phyloP scores from a whole-genome alignment of 352 stramenopile species.

The Phytopythium vexans region DNA sequence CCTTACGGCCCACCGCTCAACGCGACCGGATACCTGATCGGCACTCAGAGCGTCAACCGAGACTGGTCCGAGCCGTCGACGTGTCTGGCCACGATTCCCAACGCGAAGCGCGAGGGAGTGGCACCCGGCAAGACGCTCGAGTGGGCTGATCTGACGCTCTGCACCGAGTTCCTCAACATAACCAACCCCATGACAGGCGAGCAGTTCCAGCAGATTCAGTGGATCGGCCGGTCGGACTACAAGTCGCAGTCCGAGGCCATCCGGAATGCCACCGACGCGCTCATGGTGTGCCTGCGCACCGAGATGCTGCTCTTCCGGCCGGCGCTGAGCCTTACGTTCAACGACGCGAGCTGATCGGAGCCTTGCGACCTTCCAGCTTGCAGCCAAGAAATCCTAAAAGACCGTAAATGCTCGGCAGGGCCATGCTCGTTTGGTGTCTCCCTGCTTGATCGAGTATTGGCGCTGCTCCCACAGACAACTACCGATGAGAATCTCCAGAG shows the following conservation, averaged over 20 bases:
- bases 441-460: slow-evolving; percentile 64
- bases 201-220: slow-evolving; percentile 17
- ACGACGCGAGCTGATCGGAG: too few relatives aligned
- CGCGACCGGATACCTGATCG: slow-evolving; percentile 19
- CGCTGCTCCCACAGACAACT: slow-evolving; percentile 49
- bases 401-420: too few relatives aligned
- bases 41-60: slow-evolving; percentile 25
- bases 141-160: slow-evolving; percentile 24
- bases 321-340: slow-evolving; percentile 9
- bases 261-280: too few relatives aligned
- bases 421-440: slow-evolving; percentile 66
- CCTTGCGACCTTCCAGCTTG: too few relatives aligned
- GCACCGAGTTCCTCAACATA: slow-evolving; percentile 23
- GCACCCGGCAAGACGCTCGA: slow-evolving; percentile 10
- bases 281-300: slow-evolving; percentile 24
- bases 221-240: slow-evolving; percentile 27
- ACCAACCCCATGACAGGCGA: slow-evolving; percentile 10
- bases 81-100: too few relatives aligned
- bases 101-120: too few relatives aligned
- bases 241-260: slow-evolving; percentile 21
- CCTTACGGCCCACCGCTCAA: slow-evolving; percentile 5
- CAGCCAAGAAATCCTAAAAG: too few relatives aligned
- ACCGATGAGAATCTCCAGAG: neutral
- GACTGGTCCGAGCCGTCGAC: neutral
- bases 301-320: slow-evolving; percentile 26